Evolutionary conservation across 1,139 yeast genomes (phyloP).

Genomic region (Magnusiomyces tetraspermus): DNA sequence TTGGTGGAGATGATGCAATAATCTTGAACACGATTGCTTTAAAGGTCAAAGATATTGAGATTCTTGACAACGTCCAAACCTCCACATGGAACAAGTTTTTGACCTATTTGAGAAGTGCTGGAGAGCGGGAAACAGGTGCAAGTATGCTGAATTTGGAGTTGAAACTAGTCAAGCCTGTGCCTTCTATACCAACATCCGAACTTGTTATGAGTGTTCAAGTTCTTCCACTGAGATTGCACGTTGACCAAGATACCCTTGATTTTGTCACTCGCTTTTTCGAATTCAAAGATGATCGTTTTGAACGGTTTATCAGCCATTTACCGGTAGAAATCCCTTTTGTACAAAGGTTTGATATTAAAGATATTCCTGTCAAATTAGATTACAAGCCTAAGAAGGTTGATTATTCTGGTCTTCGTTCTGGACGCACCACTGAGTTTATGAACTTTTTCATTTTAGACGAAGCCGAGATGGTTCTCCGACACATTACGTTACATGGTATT

Average conservation of each 20-base stretch:
- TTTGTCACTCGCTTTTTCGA: conserved; percentile 71
- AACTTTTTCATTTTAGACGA: conserved; percentile 85
- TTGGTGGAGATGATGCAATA: conserved; percentile 34
- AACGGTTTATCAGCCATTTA: conserved; percentile 36
- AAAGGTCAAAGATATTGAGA: conserved; percentile 44
- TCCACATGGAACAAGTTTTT: conserved; percentile 89
- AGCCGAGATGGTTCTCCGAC: conserved; percentile 56
- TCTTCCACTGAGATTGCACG: conserved; percentile 69
- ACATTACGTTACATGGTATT: conserved; percentile 61
- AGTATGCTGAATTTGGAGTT: conserved; percentile 51
- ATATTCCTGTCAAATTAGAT: conserved; percentile 63
- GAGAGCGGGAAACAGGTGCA: conserved; percentile 61
- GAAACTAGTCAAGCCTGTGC: conserved; percentile 57
- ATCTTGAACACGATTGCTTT: conserved; percentile 41
- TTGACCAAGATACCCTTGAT: conserved; percentile 90
- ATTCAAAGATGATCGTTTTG: conserved; percentile 65
- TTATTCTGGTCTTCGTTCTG: conserved; percentile 73
- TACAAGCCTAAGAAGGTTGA: conserved; percentile 88
- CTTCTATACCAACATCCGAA: conserved; percentile 61
- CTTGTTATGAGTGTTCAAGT: conserved; percentile 46
- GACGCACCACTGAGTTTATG: conserved; percentile 77
- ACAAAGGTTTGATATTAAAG: conserved; percentile 55
- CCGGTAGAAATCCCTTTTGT: conserved; percentile 54
- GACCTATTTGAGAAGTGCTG: conserved; percentile 57
- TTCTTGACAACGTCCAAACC: conserved; percentile 70